Evolutionary conservation across 257 asterid genomes (phyloP).

Genomic region (Lycium ferocissimum): DNA sequence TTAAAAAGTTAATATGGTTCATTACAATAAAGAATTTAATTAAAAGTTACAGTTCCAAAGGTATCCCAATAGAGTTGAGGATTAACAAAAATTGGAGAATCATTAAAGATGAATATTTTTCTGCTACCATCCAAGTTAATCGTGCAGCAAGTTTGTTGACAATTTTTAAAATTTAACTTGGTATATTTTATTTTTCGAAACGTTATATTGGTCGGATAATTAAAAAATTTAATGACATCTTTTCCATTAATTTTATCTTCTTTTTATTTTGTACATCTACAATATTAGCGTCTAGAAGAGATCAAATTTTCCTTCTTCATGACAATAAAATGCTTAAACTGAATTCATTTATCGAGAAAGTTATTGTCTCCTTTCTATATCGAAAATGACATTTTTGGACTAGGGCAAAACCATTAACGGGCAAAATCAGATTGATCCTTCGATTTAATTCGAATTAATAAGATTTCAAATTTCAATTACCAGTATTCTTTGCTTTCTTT

Average conservation of each 20-base stretch:
- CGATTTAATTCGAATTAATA: background rate
- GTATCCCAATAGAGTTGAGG: background rate
- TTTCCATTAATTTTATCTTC: background rate
- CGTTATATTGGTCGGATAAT: background rate
- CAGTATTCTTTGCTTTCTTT: background rate
- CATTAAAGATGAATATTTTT: background rate
- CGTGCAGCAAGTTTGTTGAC: background rate
- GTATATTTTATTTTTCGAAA: background rate
- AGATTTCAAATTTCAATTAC: background rate
- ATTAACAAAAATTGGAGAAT: background rate
- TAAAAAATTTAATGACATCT: background rate
- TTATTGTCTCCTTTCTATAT: background rate
- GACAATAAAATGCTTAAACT: background rate
- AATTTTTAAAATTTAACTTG: background rate
- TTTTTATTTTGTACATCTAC: background rate
- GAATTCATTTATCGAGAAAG: background rate
- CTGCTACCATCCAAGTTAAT: background rate
- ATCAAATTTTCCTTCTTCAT: background rate
- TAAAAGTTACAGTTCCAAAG: too few species aligned
- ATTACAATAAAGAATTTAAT: background rate
- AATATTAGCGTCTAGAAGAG: background rate
- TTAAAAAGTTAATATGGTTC: background rate
- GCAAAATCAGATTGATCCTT: background rate
- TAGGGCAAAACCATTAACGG: background rate
- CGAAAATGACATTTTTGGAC: background rate